Evolutionary conservation across 2,329 filamentous ascomycete species (phyloP), one percentile per base, ranked within the genome.

Genomic region (Beauveria asiatica): DNA sequence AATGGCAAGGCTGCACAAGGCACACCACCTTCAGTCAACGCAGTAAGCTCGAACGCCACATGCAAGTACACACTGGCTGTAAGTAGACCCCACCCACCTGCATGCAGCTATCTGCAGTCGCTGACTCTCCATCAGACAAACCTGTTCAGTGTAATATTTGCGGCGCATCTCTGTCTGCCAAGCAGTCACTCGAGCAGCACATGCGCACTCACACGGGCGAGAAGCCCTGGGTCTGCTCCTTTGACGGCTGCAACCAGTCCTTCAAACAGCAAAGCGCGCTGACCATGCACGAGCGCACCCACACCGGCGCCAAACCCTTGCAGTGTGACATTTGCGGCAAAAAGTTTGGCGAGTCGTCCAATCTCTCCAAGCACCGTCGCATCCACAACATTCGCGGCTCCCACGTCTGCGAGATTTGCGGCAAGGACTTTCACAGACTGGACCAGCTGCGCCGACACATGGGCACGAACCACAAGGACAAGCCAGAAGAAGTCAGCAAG

Each of bases 261-360:
- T 89, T 89, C 67, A 84, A 86, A 57, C 85, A 88, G 63, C 85
- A 87, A 64, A 87, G 83, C 63, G 85, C 85, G 23, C 73, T 86
- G 23, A 87, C 84, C n/a, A 87, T 87, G 77, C 86, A 89, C 65
- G 80, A 81, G 65, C 79, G 85, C 44, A 84, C 81, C 1, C 86
- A 89, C 66, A 87, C 85, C 1, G 83, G 84, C 46, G 79, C 83
- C 51, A 88, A 87, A 67, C 84, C 84, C 0, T 72, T 87, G 0
- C 71, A 75, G 49, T 87, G 84, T 63, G 78, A 82, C 1, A 74
- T 80, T 30, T 88, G 85, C 64, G 77, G 76, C 50, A 84, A 83
- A 66, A 72, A 72, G 10, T 88, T 88, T 67, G 79, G 81, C 62
- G 84, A 88, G 68, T 87, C 84, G 0, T 87, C 84, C 4, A 88